Evolutionary conservation across 352 stramenopile species (phyloP).

Genomic region (Peronospora belbahrii): DNA sequence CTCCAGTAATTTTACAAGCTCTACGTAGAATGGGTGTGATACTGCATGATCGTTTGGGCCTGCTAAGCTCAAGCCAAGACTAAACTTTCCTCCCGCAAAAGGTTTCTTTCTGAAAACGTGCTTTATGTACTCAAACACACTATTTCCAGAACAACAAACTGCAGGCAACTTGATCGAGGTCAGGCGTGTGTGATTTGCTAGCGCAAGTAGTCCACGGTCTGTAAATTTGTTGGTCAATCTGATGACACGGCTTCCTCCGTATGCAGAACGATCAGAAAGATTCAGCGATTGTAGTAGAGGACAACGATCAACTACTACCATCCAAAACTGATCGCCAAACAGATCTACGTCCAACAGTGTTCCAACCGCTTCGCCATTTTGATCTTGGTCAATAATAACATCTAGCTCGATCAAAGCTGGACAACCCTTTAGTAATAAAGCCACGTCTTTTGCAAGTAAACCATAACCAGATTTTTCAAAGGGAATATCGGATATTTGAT

Average conservation of each 20-base stretch:
- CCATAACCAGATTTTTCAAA: slow-evolving; percentile 19
- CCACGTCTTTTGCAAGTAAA: slow-evolving; percentile 20
- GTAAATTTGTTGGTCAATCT: slow-evolving; percentile 29
- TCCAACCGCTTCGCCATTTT: slow-evolving; percentile 15
- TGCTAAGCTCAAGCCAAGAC: slow-evolving; percentile 22
- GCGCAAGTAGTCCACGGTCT: slow-evolving; percentile 20
- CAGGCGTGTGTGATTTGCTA: slow-evolving; percentile 27
- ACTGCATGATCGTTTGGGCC: slow-evolving; percentile 17
- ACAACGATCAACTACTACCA: slow-evolving; percentile 13
- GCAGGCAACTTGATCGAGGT: slow-evolving; percentile 22
- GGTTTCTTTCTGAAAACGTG: slow-evolving; percentile 13
- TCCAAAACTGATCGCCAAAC: slow-evolving; percentile 37
- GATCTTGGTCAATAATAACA: slow-evolving; percentile 31
- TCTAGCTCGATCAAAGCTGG: slow-evolving; percentile 28
- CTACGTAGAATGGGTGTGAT: slow-evolving; percentile 27
- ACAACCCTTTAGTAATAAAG: slow-evolving; percentile 25
- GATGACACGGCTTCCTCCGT: slow-evolving; percentile 19
- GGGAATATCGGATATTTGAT: background rate
- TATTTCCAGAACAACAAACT: slow-evolving; percentile 28
- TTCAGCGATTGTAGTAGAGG: slow-evolving; percentile 25
- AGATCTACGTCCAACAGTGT: slow-evolving; percentile 22
- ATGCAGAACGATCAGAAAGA: slow-evolving; percentile 21
- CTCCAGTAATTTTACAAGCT: slow-evolving; percentile 22
- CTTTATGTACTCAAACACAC: slow-evolving; percentile 33
- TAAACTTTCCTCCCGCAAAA: slow-evolving; percentile 9